A percentile compares a stretch with the other conserved stretches of the same genome.
Evolutionary conservation across 1,284 basidiomycete genomes (phyloP).

Genomic region (Ceratorhiza oryzae-sativae): DNA sequence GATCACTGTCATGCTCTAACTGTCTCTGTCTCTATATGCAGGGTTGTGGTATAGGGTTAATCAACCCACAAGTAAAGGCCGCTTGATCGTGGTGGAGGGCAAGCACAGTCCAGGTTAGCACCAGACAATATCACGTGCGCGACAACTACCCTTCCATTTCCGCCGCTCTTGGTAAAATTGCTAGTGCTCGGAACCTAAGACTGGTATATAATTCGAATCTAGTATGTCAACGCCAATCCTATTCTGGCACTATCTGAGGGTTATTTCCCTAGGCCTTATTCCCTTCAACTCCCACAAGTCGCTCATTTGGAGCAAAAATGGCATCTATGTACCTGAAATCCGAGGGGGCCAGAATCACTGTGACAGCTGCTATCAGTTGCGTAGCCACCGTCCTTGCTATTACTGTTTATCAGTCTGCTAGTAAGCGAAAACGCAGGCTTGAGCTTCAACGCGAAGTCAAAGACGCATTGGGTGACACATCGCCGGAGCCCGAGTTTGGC

Average conservation of each 20-base stretch:
- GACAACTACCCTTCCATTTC: not conserved
- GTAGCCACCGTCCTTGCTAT: conserved; percentile 64
- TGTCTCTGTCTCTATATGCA: not conserved
- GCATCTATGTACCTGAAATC: conserved; percentile 26
- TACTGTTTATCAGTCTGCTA: conserved; percentile 62
- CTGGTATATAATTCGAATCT: too few relatives aligned
- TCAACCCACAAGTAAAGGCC: not conserved
- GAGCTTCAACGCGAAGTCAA: conserved; percentile 64
- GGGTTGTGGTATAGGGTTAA: not conserved
- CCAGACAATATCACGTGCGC: not conserved
- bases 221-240: too few relatives aligned
- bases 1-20: conserved; percentile 54
- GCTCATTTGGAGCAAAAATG: not conserved
- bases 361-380: conserved; percentile 69
- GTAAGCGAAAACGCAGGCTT: conserved; percentile 58
- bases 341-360: conserved; percentile 56
- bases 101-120: not conserved
- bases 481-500: conserved; percentile 21
- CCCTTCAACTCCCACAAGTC: not conserved
- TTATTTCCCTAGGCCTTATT: too few relatives aligned
- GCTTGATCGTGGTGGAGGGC: conserved; percentile 34
- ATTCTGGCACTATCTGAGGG: too few relatives aligned
- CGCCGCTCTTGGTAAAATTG: not conserved
- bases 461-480: conserved; percentile 38
- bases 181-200: too few relatives aligned